These are phyloP conservation scores for Coleophoma eucalyptorum DNA, from an alignment of 2,329 filamentous ascomycete genomes.

Conservation along the genomic window DNA sequence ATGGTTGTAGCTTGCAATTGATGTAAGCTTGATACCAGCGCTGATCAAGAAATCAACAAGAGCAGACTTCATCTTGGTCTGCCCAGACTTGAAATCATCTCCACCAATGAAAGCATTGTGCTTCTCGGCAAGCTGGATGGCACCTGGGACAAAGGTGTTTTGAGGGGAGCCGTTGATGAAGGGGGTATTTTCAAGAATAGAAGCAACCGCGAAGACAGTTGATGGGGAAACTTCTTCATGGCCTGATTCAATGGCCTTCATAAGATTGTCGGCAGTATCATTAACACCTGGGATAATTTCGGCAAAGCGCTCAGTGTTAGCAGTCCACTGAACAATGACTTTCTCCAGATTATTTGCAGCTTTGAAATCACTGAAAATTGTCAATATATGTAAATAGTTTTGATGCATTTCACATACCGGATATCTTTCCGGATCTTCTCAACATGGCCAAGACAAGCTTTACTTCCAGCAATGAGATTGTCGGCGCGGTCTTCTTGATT, in stretches of 20 bases:
- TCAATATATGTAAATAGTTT: conserved; percentile 5
- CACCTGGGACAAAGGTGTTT: conserved; percentile 97
- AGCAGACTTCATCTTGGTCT: conserved; percentile 99
- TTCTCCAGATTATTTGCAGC: conserved; percentile 80
- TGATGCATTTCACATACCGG: conserved; percentile 46
- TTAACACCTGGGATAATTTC: conserved; percentile 87
- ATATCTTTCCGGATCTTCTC: conserved; percentile 93
- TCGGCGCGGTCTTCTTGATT: conserved; percentile 97
- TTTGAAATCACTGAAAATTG: conserved; percentile 75
- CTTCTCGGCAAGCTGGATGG: conserved; percentile 82
- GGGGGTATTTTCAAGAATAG: conserved; percentile 81
- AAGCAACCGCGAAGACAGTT: conserved; percentile 92
- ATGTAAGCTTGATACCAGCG: conserved; percentile 97
- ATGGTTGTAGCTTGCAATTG: conserved; percentile 98
- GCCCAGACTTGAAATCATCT: conserved; percentile 99
- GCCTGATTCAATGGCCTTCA: conserved; percentile 80
- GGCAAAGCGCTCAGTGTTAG: conserved; percentile 96
- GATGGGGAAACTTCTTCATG: conserved; percentile 93
- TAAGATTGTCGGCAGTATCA: conserved; percentile 91
- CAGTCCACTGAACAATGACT: conserved; percentile 96
- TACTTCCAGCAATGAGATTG: conserved; percentile 79
- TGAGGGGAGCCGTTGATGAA: conserved; percentile 99
- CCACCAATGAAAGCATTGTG: conserved; percentile 90
- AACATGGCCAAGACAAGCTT: conserved; percentile 83
- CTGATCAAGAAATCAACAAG: conserved; percentile 98